Percentiles rank a stretch among this genome's conserved stretches.
Evolutionary conservation across 768 basidiomycete genomes (phyloP).

Genomic region (Harrya chromipes): DNA sequence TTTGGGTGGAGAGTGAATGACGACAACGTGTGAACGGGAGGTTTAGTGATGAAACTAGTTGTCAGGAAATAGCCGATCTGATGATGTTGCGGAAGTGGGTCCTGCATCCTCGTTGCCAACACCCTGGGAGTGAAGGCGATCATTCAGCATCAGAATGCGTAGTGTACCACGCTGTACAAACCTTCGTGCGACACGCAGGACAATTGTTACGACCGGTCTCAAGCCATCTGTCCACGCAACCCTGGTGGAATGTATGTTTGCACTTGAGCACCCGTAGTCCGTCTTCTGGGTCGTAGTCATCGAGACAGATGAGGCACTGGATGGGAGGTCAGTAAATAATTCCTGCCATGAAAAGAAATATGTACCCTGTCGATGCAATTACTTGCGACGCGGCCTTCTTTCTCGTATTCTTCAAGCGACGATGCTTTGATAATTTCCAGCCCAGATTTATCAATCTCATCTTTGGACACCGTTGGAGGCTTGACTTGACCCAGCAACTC

Average conservation of each 20-base stretch:
- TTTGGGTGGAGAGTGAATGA: conserved; percentile 3
- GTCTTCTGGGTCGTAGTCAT: conserved; percentile 78
- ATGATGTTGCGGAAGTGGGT: conserved; percentile 5
- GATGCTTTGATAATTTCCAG: conserved; percentile 67
- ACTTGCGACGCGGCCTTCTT: conserved; percentile 60
- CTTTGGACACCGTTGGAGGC: conserved; percentile 75
- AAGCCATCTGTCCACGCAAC: conserved; percentile 88
- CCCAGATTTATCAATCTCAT: conserved; percentile 84
- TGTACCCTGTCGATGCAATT: conserved; percentile 80
- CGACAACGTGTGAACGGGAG: not conserved
- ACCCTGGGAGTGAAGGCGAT: conserved; percentile 14
- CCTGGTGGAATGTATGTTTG: conserved; percentile 86
- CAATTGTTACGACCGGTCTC: conserved; percentile 85
- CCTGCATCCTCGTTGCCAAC: conserved; percentile 21
- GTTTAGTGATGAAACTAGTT: not conserved
- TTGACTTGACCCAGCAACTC: conserved; percentile 81
- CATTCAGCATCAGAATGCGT: not conserved
- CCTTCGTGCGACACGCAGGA: conserved; percentile 84
- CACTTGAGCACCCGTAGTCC: conserved; percentile 80
- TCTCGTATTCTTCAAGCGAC: conserved; percentile 49
- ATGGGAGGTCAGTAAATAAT: not conserved
- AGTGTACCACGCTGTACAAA: conserved; percentile 28
- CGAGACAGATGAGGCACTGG: conserved; percentile 83
- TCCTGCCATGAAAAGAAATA: conserved; percentile 4
- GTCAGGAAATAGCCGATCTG: conserved; percentile 10